These are phyloP conservation scores for Tricladium varicosporioides DNA, from an alignment of 2,329 filamentous ascomycete species.

Conservation along the genomic window DNA sequence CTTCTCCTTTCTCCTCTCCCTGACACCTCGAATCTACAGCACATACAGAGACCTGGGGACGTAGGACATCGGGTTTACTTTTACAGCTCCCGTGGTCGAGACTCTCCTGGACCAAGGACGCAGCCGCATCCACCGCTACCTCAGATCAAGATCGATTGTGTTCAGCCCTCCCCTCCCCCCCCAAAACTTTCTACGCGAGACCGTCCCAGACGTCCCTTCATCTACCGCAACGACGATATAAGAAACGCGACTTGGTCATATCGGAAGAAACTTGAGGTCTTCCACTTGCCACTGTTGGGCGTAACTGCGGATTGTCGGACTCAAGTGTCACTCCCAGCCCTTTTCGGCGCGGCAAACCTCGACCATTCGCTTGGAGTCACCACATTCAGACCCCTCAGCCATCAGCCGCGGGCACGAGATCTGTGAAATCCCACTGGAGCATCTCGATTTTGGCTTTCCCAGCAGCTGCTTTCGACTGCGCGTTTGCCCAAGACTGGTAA, in stretches of 20 bases:
- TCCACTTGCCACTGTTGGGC: background rate
- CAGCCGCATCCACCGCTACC: too few relatives aligned
- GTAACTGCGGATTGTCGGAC: background rate
- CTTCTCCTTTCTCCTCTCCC: too few relatives aligned
- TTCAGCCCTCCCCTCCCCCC: too few relatives aligned
- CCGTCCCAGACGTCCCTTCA: too few relatives aligned
- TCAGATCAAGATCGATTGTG: too few relatives aligned
- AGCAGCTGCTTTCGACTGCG: slow-evolving; percentile 5
- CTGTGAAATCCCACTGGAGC: slow-evolving; percentile 13
- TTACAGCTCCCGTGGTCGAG: too few relatives aligned
- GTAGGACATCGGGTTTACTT: too few relatives aligned
- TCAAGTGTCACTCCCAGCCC: slow-evolving; percentile 7
- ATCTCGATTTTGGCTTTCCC: slow-evolving; percentile 5
- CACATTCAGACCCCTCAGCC: slow-evolving; percentile 21
- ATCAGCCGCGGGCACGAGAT: slow-evolving; percentile 24
- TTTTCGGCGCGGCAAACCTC: slow-evolving; percentile 12
- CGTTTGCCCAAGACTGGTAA: slow-evolving; percentile 2
- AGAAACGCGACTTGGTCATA: background rate
- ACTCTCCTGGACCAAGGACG: too few relatives aligned
- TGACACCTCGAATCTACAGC: too few relatives aligned
- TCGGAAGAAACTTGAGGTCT: background rate
- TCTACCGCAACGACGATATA: too few relatives aligned
- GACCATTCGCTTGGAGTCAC: slow-evolving; percentile 24
- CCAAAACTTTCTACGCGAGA: too few relatives aligned
- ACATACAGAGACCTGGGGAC: too few relatives aligned